Base-by-base conservation (phyloP, 805 yeast genomes). In the Wickerhamomyces sydowiorum region DNA sequence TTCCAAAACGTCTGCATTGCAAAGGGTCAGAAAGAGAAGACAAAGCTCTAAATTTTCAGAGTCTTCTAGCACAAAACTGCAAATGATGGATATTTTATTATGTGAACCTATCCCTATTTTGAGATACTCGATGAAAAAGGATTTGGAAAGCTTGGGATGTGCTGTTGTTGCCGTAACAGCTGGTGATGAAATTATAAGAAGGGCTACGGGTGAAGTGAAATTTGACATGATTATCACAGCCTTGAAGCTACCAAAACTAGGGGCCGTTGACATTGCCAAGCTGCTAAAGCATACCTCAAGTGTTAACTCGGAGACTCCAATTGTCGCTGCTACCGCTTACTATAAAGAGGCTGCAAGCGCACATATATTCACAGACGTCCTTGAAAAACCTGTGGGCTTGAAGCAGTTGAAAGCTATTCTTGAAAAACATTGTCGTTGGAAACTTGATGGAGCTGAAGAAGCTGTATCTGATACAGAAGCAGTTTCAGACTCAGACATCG, bases 91-190 rank as follows among this genome's bases (percentile, higher is more conserved):
- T 57, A 80, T 89, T 5, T 66, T 91, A 36, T 67, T 88, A 13
- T 89, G 96, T 61, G 96, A 88, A 53, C 88, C 93, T 2, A 86
- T 86, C 45, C 93, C 96, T 0, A 83, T 83, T 43, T 81, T 86
- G 50, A 65, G 95, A 38, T 86, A 76, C 53, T 71, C 86, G 13
- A 73, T 82, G 22, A 73, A 78, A 34, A 76, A 73, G 44, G 71
- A 81, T 47, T 66, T 91, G 44, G 86, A 78, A 45, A 70, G 72
- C 40, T 57, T 80, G 20, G 95, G 95, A 1, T 88, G 96, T 64
- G 78, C 82, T 12, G 96, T 88, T 8, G 85, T 86, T 5, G 69
- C 85, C 3, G 84, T 86, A 7, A 68, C 80, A 0, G 80, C 80
- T 44, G 96, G 95, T 1, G 91, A 88, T 46, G 96, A 89, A 46